Base-by-base conservation (phyloP, 2,329 filamentous ascomycete species). In the Microascus cirrosus region DNA sequence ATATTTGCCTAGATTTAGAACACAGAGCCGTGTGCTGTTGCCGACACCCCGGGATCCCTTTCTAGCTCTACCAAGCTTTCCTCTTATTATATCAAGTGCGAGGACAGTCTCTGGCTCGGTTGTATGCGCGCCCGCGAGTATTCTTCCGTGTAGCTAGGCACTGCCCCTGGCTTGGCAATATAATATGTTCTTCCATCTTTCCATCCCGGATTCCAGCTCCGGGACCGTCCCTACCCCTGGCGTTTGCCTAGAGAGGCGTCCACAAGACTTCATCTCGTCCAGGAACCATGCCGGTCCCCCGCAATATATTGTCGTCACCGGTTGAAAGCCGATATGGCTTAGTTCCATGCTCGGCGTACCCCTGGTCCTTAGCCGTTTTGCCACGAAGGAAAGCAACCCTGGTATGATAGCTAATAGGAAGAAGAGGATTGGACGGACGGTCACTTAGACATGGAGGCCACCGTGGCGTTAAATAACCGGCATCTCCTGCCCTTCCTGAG, bases 221-320 rank as follows among this genome's bases (percentile, higher is more conserved):
- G 28, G 28, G 28, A 4, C 28, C 28, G 28, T 18, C n/a, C n/a
- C 6, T 45, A 4, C 36, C 15, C 50, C 32, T 24, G 42, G 42
- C 22, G 22, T 50, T 32, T 51, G 13, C 20, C n/a, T 51, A 50
- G 25, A 11, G 20, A 36, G 39, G 28, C 55, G 20, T 22, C 28
- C 55, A 13, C 22, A 20, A 7, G 20, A 54, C 18, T 24, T 25
- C 25, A 13, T 18, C 11, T 1, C 12, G 15, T 4, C 11, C 42
- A 51, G 42, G 42, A 22, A 50, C 55, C 55, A 57, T 39, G 28
- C 48, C 48, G 55, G 35, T 48, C 11, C 39, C 15, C 48, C 55
- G 48, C 34, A 53, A 53, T 57, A 52, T 57, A 57, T 13, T 18
- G 55, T 18, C 42, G 55, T 56, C 22, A n/a, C 42, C 55, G 51